These are phyloP conservation scores for Solanum hybrid DNA, from an alignment of 305 asterid species.

Conservation along the genomic window DNA sequence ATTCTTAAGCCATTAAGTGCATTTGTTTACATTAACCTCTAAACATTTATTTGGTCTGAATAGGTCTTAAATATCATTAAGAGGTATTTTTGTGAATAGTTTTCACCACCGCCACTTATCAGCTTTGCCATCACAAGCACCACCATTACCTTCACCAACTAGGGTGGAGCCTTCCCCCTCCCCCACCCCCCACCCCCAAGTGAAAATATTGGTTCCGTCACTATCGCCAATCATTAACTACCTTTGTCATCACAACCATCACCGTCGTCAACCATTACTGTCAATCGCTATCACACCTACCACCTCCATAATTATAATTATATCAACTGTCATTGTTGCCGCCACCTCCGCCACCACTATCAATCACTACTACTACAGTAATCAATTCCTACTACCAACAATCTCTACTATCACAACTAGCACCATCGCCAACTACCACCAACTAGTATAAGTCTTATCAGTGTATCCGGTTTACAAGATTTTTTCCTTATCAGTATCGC, in stretches of 20 bases:
- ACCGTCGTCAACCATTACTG: rapidly evolving
- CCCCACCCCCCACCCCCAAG: too few relatives aligned
- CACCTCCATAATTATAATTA: background rate
- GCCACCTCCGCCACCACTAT: background rate
- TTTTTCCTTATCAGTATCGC: background rate
- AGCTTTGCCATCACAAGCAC: too few relatives aligned
- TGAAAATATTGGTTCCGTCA: background rate
- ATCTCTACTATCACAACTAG: background rate
- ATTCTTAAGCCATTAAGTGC: too few relatives aligned
- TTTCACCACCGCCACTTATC: background rate
- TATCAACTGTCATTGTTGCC: background rate
- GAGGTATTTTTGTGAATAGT: background rate
- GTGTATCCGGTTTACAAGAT: background rate
- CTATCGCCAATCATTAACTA: background rate
- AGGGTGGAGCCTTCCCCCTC: background rate
- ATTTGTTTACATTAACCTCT: background rate
- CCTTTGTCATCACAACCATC: background rate
- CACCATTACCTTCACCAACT: background rate
- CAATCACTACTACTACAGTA: background rate
- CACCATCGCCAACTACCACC: background rate
- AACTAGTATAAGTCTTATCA: background rate
- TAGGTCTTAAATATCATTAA: too few relatives aligned
- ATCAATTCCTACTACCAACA: background rate
- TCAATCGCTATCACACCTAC: background rate
- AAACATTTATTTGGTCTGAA: too few relatives aligned